phyloP scores from a whole-genome alignment of 2,329 filamentous ascomycete genomes.

The Bipolaris cookei region DNA sequence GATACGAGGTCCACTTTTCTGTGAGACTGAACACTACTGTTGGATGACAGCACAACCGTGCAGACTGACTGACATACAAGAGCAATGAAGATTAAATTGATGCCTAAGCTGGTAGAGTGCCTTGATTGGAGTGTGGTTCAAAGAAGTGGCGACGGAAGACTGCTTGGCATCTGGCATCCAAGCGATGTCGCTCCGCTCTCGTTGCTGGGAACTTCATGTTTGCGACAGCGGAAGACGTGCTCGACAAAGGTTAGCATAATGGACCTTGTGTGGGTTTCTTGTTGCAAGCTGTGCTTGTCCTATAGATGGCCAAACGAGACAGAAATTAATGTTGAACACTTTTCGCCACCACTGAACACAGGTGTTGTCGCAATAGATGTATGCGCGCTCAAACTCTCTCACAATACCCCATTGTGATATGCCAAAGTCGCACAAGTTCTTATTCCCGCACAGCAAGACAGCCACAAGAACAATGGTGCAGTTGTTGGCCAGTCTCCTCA shows the following conservation, averaged over 20 bases:
- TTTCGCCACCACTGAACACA: neutral
- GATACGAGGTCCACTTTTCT: conserved; percentile 28
- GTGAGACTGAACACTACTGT: conserved; percentile 17
- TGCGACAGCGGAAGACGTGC: conserved; percentile 18
- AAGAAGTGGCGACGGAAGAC: conserved; percentile 16
- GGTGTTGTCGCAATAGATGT: conserved; percentile 7
- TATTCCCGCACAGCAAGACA: conserved; percentile 6
- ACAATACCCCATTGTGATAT: neutral
- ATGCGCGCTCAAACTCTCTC: neutral
- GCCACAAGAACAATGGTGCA: conserved; percentile 7
- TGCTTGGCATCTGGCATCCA: conserved; percentile 23
- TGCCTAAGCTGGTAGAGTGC: conserved; percentile 11
- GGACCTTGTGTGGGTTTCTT: conserved; percentile 9
- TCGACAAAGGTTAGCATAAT: conserved; percentile 16
- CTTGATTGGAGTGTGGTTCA: conserved; percentile 22
- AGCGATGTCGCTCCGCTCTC: conserved; percentile 13
- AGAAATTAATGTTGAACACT: conserved; percentile 1
- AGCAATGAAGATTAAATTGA: conserved; percentile 28
- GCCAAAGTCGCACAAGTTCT: conserved; percentile 8
- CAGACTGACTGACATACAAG: conserved; percentile 14
- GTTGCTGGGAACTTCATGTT: conserved; percentile 11
- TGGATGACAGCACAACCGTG: conserved; percentile 26
- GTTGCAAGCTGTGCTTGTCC: conserved; percentile 6
- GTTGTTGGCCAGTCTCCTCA: conserved; percentile 13
- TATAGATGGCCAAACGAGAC: conserved; percentile 6